Evolutionary conservation across 306 rosid genomes (phyloP), one percentile per base, ranked within the genome.

Genomic region (Trifolium dubium): DNA sequence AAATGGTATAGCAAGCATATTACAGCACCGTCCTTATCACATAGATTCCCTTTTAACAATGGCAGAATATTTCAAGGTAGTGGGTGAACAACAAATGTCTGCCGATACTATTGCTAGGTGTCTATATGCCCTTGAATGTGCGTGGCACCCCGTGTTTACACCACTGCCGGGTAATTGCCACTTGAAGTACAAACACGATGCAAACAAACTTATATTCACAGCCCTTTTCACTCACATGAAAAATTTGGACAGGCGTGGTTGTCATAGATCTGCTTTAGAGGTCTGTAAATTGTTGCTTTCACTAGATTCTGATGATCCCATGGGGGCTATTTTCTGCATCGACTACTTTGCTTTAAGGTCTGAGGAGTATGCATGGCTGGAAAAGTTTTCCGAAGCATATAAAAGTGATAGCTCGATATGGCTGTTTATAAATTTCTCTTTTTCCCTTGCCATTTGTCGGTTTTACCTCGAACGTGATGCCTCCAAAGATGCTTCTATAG

Each of bases 201-300:
- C 81, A 23, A 94, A 92, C 87, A 94, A 88, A 59, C 96, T 96
- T 13, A 66, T 87, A 41, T 92, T 89, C 78, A 68, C 67, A 12
- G 82, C 91, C 44, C 96, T 92, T 77, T 94, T 94, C 72, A 85
- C 86, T 75, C 99, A 92, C 86, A 84, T 94, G 91, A 94, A 89
- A 79, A 92, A 89, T 74, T 82, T 94, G 88, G 89, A 94, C 67
- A 82, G 95, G 73, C 96, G 99, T 51, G 99, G 99, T 55, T 94
- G 96, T 79, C 97, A 94, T 87, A 88, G 99, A 71, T 92, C 97
- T 65, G 97, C 97, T 82, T 85, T 94, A 73, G 97, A 94, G 82
- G 97, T 92, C 77, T 94, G 97, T 85, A 94, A 92, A 77, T 75
- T 94, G 60, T 81, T 94, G 87, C 92, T 94, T 78, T 92, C 96